These are phyloP conservation scores for Colletotrichum tropicicola DNA, from an alignment of 2,329 filamentous ascomycete genomes.

Conservation along the genomic window DNA sequence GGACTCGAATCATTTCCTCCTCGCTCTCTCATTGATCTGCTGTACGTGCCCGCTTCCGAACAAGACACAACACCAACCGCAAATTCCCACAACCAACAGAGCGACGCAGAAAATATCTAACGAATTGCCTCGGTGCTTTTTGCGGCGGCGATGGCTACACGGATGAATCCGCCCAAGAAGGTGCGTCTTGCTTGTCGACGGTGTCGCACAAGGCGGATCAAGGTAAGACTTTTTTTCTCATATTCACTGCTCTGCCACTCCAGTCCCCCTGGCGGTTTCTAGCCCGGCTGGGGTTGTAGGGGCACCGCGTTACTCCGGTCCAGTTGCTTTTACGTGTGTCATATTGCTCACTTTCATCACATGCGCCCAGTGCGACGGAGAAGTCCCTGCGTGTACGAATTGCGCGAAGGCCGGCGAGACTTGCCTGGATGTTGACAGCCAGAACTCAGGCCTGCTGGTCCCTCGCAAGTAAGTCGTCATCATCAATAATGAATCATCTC, in stretches of 20 bases:
- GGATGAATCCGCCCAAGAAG: slow-evolving; percentile 38
- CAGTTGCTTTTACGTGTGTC: background rate
- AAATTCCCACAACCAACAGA: no score
- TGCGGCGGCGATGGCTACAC: slow-evolving; percentile 3
- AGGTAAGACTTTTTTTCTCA: slow-evolving; percentile 35
- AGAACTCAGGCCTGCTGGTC: slow-evolving; percentile 43
- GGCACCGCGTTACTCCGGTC: slow-evolving; percentile 7
- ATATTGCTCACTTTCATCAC: background rate
- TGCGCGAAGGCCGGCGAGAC: slow-evolving; percentile 43
- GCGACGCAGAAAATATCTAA: no score
- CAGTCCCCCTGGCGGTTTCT: no score
- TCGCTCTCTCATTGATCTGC: background rate
- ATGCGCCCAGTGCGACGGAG: slow-evolving; percentile 45
- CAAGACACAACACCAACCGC: background rate
- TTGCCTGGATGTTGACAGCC: slow-evolving; percentile 48
- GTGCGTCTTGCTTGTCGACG: slow-evolving; percentile 47
- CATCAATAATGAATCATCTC: background rate
- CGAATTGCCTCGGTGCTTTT: no score
- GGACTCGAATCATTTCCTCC: background rate
- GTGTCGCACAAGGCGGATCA: slow-evolving; percentile 46
- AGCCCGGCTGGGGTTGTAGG: background rate
- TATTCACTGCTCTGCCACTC: background rate
- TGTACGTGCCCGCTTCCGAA: background rate
- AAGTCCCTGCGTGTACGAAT: slow-evolving; percentile 46
- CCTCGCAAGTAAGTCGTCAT: slow-evolving; percentile 41